A percentile compares a stretch with the other conserved stretches of the same genome.
These are phyloP conservation scores for Salinomyces thailandicus DNA, from an alignment of 2,329 filamentous ascomycete species.

Conservation along the genomic window DNA sequence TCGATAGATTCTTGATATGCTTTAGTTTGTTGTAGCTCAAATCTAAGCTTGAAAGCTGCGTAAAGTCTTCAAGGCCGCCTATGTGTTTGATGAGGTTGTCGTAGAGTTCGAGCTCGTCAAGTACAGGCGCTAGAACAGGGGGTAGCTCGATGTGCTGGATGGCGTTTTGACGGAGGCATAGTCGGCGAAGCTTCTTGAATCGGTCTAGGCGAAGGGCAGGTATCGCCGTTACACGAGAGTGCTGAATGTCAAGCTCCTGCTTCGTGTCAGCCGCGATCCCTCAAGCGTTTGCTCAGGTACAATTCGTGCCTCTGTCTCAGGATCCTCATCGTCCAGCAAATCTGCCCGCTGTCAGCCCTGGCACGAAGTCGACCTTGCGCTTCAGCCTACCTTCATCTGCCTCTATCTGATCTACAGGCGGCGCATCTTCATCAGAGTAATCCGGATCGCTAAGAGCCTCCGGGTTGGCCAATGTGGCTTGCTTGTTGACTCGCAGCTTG, in stretches of 20 bases:
- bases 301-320: conserved; percentile 40
- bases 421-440: conserved; percentile 61
- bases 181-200: conserved; percentile 56
- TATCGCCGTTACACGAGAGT: conserved; percentile 73
- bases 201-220: conserved; percentile 68
- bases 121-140: conserved; percentile 49
- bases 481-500: conserved; percentile 65
- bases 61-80: conserved; percentile 68
- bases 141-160: conserved; percentile 75
- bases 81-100: conserved; percentile 90
- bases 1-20: conserved; percentile 81
- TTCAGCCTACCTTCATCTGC: conserved; percentile 62
- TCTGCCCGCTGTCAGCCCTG: conserved; percentile 35
- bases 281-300: background rate
- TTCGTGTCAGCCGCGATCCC: conserved; percentile 13
- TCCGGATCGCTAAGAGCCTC: conserved; percentile 77
- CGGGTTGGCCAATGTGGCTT: conserved; percentile 60
- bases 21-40: conserved; percentile 99
- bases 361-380: conserved; percentile 18
- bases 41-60: conserved; percentile 67
- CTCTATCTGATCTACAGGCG: conserved; percentile 62
- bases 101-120: conserved; percentile 86
- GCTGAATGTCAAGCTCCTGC: conserved; percentile 79
- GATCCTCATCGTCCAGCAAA: conserved; percentile 48
- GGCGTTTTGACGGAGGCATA: conserved; percentile 88